Evolutionary conservation across 768 basidiomycete species (phyloP), one percentile per base, ranked within the genome.

Genomic region (Lactarius sanguifluus): DNA sequence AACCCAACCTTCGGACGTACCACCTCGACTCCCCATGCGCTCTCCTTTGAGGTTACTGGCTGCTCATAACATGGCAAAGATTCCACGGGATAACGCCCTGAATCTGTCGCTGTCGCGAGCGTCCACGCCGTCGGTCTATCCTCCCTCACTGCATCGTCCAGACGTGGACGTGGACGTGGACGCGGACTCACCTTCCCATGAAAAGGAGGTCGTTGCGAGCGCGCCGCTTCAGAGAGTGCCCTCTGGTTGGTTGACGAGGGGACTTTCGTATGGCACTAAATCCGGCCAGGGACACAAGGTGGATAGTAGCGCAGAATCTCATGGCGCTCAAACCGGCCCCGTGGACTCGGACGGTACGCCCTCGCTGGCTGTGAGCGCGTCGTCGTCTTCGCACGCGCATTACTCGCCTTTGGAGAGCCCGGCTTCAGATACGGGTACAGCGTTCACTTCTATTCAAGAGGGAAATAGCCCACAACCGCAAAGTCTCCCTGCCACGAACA

Each of bases 361-460:
- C 36, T 62, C 55, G 10, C 36, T 15, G 1, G 2, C 23, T 8
- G 23, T 41, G 30, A 50, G 32, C 43, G 23, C 36, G 13, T 64
- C 62, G 25, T 41, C 38, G 25, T 25, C 34, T 20, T 69, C 58
- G 28, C 65, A 50, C 16, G 23, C 36, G 25, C 58, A 34, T 15
- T 43, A 43, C 34, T 63, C 66, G 5, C 38, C 23, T 18, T 32
- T 64, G 8, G 32, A 28, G 28, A 30, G 32, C 56, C 57, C 64
- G 1, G 25, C 32, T 23, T 60, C 58, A n/a, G 61, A 45, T 20
- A 32, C 8, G 25, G 40, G 65, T n/a, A 54, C 63, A 13, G 59
- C 52, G n/a, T 7, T 85, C 83, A 12, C 80, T 72, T 15, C 79
- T 80, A 65, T 77, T 75, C 74, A 83, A 83, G 71, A 75, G 77